Base-by-base conservation (phyloP, 1,284 basidiomycete genomes). In the Heterobasidion irregulare region DNA sequence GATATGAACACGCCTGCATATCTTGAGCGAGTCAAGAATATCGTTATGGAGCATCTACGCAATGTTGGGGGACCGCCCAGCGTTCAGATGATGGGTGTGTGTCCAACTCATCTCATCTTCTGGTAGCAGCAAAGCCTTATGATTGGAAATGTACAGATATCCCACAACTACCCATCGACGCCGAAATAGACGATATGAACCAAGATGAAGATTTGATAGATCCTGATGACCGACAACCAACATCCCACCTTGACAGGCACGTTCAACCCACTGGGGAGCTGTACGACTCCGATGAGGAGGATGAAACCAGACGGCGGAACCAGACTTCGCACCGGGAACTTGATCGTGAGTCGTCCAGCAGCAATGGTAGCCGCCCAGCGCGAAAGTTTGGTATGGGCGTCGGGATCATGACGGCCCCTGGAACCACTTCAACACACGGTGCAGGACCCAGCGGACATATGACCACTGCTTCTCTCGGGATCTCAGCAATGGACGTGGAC, bases 1-100 rank as follows among this genome's bases (percentile, higher is more conserved):
- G 95, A 99, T 65, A 77, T 96, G 73, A 99, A 99, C 68, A 92
- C 92, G 2, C 83, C 83, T 8, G 89, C 91, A 61, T 99, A 99
- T 68, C 77, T 99, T 51, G 91, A 97, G 54, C 92, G 96, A 58
- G 86, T 98, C 59, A 94, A 92, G 69, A 82, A 84, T 55, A 92
- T 95, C 52, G 92, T 98, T 5, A 84, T 98, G 70, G 94, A 98
- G 63, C 89, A 96, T 63, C 70, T 98, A 59, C 77, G 92, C 58
- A 84, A 91, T 59, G 81, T 86, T 54, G 88, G 87, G 7, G 89
- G 89, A 1, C 93, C 94, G 12, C 95, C 94, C 0, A 89, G 93
- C 66, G 89, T 96, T 6, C 94, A 94, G 63, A 87, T 94, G 83
- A 77, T 83, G 64, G 84, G 92, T 92, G 64, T 53, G 76, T 68